Percentiles rank a stretch among this genome's conserved stretches.
Evolutionary conservation across 2,329 filamentous ascomycete species (phyloP).

Genomic region (Pseudogymnoascus sp.): DNA sequence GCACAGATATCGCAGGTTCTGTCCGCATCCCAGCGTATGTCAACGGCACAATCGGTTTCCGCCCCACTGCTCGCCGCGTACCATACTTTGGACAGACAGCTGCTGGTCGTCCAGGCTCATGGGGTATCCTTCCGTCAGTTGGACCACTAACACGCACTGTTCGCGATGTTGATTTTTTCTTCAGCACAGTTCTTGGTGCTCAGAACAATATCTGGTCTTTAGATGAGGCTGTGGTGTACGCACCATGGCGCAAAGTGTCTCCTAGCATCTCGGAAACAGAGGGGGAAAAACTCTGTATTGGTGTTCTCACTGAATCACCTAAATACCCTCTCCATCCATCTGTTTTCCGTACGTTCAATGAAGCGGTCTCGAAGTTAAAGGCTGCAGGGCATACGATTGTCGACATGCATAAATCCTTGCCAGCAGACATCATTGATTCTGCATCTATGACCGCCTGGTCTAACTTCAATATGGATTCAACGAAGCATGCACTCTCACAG

Average conservation of each 20-base stretch:
- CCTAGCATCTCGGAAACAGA: background rate
- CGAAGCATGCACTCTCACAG: background rate
- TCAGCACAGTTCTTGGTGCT: constrained; percentile 32
- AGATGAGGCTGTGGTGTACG: constrained; percentile 33
- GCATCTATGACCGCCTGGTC: no score
- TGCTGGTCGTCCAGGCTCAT: constrained; percentile 10
- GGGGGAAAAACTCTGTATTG: constrained; percentile 34
- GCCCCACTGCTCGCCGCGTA: constrained; percentile 13
- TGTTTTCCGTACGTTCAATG: constrained; percentile 36
- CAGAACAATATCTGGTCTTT: constrained; percentile 33
- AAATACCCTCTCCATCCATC: constrained; percentile 43
- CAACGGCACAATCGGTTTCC: no score
- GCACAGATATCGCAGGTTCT: constrained; percentile 26
- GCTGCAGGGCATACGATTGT: constrained; percentile 38
- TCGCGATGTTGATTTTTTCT: constrained; percentile 33
- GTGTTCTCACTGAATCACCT: constrained; percentile 38
- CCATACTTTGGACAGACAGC: constrained; percentile 14
- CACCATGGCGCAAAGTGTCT: constrained; percentile 36
- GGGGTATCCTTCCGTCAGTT: constrained; percentile 30
- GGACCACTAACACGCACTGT: constrained; percentile 36
- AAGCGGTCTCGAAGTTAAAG: constrained; percentile 31
- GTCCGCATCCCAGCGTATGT: constrained; percentile 27
- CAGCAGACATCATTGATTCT: no score
- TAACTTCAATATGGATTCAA: constrained; percentile 11
- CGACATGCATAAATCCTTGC: constrained; percentile 17